These are phyloP conservation scores for Plasmopara viticola DNA, from an alignment of 352 stramenopile species.

Conservation along the genomic window DNA sequence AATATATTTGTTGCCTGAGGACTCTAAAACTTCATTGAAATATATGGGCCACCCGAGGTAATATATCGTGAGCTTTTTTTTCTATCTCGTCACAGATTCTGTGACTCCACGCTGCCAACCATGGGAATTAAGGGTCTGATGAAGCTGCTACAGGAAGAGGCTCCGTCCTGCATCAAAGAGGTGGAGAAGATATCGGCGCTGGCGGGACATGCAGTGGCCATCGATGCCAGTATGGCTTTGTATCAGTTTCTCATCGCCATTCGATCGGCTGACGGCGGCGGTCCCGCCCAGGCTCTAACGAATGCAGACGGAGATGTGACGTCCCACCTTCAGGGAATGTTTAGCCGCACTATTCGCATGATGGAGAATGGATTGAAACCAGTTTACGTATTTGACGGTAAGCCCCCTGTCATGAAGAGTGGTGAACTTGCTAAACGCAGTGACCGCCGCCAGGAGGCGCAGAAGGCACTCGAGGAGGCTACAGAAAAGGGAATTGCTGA, in stretches of 20 bases:
- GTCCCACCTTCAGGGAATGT: slow-evolving; percentile 92
- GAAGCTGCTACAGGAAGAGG: slow-evolving; percentile 97
- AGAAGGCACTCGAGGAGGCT: slow-evolving; percentile 84
- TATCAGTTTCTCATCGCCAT: slow-evolving; percentile 98
- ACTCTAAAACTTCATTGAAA: too few relatives aligned
- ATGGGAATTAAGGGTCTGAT: slow-evolving; percentile 99
- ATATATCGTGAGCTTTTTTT: too few relatives aligned
- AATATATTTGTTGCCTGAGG: too few relatives aligned
- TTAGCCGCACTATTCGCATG: slow-evolving; percentile 98
- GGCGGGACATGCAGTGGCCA: slow-evolving; percentile 94
- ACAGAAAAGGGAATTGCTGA: slow-evolving; percentile 82
- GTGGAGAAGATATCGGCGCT: slow-evolving; percentile 91
- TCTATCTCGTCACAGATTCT: too few relatives aligned
- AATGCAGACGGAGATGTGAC: slow-evolving; percentile 97
- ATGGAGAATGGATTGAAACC: slow-evolving; percentile 97
- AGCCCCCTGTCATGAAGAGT: slow-evolving; percentile 96
- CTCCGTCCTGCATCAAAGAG: slow-evolving; percentile 93
- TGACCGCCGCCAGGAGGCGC: slow-evolving; percentile 76
- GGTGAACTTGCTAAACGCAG: slow-evolving; percentile 94
- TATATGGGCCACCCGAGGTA: too few relatives aligned
- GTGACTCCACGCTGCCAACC: neutral
- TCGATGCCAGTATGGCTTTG: slow-evolving; percentile 98
- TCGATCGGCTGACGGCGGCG: slow-evolving; percentile 76
- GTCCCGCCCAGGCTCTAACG: slow-evolving; percentile 90
- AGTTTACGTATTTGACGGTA: slow-evolving; percentile 99